These are phyloP conservation scores for Penstemon newberryi DNA, from an alignment of 257 asterid genomes.

Conservation along the genomic window DNA sequence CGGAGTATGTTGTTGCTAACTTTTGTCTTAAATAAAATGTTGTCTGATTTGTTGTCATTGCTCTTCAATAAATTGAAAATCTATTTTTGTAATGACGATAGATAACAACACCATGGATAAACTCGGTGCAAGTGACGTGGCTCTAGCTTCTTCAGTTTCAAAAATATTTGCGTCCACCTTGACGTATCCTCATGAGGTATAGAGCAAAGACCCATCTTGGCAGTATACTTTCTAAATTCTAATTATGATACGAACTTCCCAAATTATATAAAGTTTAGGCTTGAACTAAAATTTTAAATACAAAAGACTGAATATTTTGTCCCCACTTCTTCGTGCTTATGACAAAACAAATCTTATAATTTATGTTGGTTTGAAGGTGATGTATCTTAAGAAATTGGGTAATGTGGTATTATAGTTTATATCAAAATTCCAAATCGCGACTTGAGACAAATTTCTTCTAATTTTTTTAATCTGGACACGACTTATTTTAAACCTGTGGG, in stretches of 20 bases:
- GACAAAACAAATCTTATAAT: not conserved
- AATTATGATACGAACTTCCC: too few relatives aligned
- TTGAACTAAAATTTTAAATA: too few relatives aligned
- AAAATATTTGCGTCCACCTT: conserved; percentile 89
- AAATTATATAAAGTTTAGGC: too few relatives aligned
- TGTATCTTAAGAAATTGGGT: too few relatives aligned
- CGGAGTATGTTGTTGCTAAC: conserved; percentile 42
- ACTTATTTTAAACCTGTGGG: too few relatives aligned
- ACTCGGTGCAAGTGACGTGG: conserved; percentile 75
- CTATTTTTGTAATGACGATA: conserved; percentile 33
- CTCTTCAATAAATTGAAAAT: conserved; percentile 19
- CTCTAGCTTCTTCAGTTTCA: conserved; percentile 89
- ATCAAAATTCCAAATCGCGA: too few relatives aligned
- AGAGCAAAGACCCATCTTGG: conserved; percentile 13
- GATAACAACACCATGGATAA: conserved; percentile 70
- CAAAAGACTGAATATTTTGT: too few relatives aligned
- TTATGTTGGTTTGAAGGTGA: too few relatives aligned
- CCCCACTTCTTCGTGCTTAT: not conserved
- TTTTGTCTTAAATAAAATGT: not conserved
- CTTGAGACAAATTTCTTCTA: too few relatives aligned
- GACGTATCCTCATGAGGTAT: conserved; percentile 97
- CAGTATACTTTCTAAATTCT: not conserved
- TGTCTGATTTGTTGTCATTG: conserved; percentile 16
- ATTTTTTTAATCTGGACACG: too few relatives aligned
- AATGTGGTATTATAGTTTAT: too few relatives aligned